Conservation (phyloP, 805 yeast species). For the Candida manassasensis region DNA sequence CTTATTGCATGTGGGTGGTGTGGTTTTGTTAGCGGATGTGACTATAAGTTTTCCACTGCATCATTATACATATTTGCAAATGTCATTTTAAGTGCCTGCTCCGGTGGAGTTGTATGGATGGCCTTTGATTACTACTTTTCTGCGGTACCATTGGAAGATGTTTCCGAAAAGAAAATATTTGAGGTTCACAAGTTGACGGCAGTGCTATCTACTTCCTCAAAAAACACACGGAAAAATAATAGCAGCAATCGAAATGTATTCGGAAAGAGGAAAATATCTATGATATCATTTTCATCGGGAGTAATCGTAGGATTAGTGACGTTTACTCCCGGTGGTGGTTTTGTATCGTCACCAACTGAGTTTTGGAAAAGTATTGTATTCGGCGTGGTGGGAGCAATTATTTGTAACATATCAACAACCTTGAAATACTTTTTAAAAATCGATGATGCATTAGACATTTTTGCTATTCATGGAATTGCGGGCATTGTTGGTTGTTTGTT, state of each 20-base stretch:
- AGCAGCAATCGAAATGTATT: constrained; percentile 8
- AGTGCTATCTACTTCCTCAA: background rate
- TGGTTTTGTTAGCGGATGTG: constrained; percentile 42
- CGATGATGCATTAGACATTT: constrained; percentile 42
- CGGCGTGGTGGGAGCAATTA: constrained; percentile 35
- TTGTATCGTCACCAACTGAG: constrained; percentile 26
- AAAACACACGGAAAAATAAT: background rate
- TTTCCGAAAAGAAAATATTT: background rate
- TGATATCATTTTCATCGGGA: constrained; percentile 38
- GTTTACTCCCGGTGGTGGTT: constrained; percentile 42
- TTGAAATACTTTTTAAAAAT: constrained; percentile 33
- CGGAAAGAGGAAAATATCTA: constrained; percentile 27
- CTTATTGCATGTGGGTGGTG: constrained; percentile 36
- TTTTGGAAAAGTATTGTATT: constrained; percentile 39
- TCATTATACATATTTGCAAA: constrained; percentile 30
- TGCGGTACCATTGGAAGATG: constrained; percentile 33
- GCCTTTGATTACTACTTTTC: constrained; percentile 36
- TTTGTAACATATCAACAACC: constrained; percentile 35
- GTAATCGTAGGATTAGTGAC: constrained; percentile 39
- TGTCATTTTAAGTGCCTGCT: constrained; percentile 29
- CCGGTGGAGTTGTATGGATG: constrained; percentile 34
- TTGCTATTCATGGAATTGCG: constrained; percentile 40
- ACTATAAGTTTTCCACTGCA: constrained; percentile 30
- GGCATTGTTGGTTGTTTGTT: constrained; percentile 38
- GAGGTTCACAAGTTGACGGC: constrained; percentile 1